Evolutionary conservation across 164 flowering plant genomes (phyloP).

Genomic region (Stephania yunnanensis): DNA sequence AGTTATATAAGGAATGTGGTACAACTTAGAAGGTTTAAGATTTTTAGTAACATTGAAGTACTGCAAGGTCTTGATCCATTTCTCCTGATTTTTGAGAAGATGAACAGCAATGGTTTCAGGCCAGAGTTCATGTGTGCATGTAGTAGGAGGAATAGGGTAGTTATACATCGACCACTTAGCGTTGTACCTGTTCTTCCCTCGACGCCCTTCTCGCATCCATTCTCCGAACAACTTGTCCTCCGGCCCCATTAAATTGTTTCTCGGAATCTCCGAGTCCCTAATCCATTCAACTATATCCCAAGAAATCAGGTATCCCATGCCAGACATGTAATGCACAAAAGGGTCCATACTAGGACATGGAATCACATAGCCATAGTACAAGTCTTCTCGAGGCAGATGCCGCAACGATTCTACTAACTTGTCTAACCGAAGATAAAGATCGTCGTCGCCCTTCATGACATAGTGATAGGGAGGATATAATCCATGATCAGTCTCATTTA

Average conservation of each 20-base stretch:
- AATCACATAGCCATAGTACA: slow-evolving; percentile 79
- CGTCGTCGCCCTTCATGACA: slow-evolving; percentile 75
- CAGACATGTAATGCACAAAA: slow-evolving; percentile 74
- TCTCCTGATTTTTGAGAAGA: slow-evolving; percentile 51
- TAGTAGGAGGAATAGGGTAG: slow-evolving; percentile 49
- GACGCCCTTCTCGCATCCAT: slow-evolving; percentile 54
- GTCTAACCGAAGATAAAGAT: slow-evolving; percentile 40
- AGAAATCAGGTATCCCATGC: slow-evolving; percentile 77
- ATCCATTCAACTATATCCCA: slow-evolving; percentile 92
- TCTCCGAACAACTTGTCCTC: slow-evolving; percentile 69
- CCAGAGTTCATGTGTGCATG: slow-evolving; percentile 72
- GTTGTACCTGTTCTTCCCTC: slow-evolving; percentile 58
- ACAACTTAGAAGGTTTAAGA: slow-evolving; percentile 67
- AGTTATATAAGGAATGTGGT: slow-evolving; percentile 41
- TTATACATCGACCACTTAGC: slow-evolving; percentile 83
- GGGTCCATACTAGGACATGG: slow-evolving; percentile 86
- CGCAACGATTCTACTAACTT: slow-evolving; percentile 41
- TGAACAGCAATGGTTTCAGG: slow-evolving; percentile 77
- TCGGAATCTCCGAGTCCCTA: slow-evolving; percentile 45
- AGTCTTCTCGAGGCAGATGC: slow-evolving; percentile 62
- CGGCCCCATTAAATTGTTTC: slow-evolving; percentile 52
- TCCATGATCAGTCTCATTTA: slow-evolving; percentile 2
- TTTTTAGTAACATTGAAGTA: slow-evolving; percentile 58
- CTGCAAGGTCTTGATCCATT: slow-evolving; percentile 59
- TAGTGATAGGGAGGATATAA: slow-evolving; percentile 65